Percentiles rank a stretch among this genome's conserved stretches.
phyloP scores from a whole-genome alignment of 2,329 filamentous ascomycete genomes.

The Geoglossum cookeanum region DNA sequence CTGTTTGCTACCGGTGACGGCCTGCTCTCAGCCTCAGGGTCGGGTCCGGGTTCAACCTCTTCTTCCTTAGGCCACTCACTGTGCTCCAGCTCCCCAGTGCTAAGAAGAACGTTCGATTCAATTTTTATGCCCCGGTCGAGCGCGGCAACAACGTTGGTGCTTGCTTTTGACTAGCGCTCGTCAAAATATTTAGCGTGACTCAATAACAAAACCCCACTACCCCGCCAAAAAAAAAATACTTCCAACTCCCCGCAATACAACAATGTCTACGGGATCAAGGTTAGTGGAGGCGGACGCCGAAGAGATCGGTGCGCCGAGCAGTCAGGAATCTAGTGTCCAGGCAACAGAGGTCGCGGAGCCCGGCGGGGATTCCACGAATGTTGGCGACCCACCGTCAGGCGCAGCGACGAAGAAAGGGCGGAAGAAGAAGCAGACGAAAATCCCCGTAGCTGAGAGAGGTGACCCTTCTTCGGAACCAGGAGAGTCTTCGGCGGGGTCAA shows the following conservation, averaged over 20 bases:
- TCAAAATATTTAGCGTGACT: no score
- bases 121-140: no score
- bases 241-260: no score
- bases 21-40: no score
- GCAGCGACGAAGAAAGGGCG: slow-evolving; percentile 38
- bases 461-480: slow-evolving; percentile 12
- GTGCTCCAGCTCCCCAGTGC: no score
- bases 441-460: slow-evolving; percentile 16
- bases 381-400: slow-evolving; percentile 14
- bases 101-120: no score
- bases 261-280: slow-evolving; percentile 20
- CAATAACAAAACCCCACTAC: no score
- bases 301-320: slow-evolving; percentile 26
- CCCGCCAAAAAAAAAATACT: no score
- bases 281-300: slow-evolving; percentile 30
- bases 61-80: no score
- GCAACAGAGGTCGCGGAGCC: slow-evolving; percentile 20
- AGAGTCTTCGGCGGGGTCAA: slow-evolving; percentile 14
- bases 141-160: not conserved
- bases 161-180: no score
- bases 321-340: slow-evolving; percentile 3
- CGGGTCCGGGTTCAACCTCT: no score
- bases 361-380: slow-evolving; percentile 22
- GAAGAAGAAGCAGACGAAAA: slow-evolving; percentile 42
- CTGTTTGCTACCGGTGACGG: no score